Conservation (phyloP, 441 rosid genomes). For the Erysimum cheiri region DNA sequence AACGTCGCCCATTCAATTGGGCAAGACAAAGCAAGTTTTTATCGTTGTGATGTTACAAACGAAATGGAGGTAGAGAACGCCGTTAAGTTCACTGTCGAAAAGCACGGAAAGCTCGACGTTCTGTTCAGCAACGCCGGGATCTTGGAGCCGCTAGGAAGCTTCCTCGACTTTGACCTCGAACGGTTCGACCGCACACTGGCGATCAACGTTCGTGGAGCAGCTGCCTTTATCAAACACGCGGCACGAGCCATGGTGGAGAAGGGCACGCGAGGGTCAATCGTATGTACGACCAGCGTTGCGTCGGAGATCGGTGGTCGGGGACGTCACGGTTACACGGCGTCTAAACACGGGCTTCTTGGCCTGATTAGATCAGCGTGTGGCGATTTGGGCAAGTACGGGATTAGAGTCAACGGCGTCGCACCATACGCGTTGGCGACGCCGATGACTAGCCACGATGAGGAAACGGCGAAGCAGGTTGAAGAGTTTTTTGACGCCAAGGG, state of each 20-base stretch:
- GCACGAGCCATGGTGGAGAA: constrained; percentile 76
- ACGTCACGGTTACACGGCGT: constrained; percentile 65
- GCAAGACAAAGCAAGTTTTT: constrained; percentile 8
- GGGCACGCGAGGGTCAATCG: constrained; percentile 63
- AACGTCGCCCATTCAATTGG: constrained; percentile 38
- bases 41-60: constrained; percentile 30
- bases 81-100: constrained; percentile 36
- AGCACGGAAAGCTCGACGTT: constrained; percentile 50
- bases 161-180: constrained; percentile 63
- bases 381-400: constrained; percentile 76
- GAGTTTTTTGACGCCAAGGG: constrained; percentile 45
- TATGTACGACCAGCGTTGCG: constrained; percentile 69
- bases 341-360: constrained; percentile 74
- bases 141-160: constrained; percentile 56
- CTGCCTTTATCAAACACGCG: constrained; percentile 73
- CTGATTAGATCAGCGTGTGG: constrained; percentile 62
- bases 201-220: constrained; percentile 74
- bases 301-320: constrained; percentile 56
- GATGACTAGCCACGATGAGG: constrained; percentile 54
- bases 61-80: constrained; percentile 36
- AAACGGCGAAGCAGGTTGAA: constrained; percentile 57
- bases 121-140: constrained; percentile 81
- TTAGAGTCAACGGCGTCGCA: constrained; percentile 52
- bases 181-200: constrained; percentile 62
- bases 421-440: constrained; percentile 35